Conservation (phyloP, 163 green algal species). For the Scenedesmus sp. region DNA sequence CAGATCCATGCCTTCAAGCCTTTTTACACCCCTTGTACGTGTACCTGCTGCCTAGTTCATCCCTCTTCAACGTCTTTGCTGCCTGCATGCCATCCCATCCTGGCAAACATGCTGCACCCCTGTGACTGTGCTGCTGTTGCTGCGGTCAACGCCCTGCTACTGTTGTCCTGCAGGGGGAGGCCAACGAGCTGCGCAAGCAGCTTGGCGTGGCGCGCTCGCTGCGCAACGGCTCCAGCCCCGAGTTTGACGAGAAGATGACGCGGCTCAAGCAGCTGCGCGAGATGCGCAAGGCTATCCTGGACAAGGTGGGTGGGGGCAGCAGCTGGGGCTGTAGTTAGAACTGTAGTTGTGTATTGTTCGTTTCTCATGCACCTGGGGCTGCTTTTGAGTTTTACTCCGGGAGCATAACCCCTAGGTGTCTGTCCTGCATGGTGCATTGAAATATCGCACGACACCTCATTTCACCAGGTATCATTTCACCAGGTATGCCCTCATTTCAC, state of each 20-base stretch:
- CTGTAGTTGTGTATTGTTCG: not conserved
- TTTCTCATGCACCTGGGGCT: no score
- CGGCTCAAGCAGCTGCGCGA: constrained; percentile 61
- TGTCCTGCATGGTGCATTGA: no score
- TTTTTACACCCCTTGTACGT: not conserved
- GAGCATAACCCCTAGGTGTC: no score
- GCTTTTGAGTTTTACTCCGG: not conserved
- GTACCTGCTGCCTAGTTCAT: not conserved
- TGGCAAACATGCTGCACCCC: not conserved
- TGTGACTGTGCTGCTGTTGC: not conserved
- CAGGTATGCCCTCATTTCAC: no score
- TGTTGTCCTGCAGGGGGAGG: constrained; percentile 60
- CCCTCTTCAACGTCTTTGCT: not conserved
- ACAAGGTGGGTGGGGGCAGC: constrained; percentile 20
- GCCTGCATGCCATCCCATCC: not conserved
- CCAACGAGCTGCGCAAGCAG: constrained; percentile 63
- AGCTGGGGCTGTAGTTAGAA: not conserved
- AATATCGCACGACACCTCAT: no score
- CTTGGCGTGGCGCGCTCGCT: constrained; percentile 58
- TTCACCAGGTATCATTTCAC: no score
- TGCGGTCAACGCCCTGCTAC: not conserved
- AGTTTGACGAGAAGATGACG: constrained; percentile 72
- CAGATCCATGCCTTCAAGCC: not conserved
- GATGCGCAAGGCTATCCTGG: constrained; percentile 49
- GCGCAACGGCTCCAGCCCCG: constrained; percentile 62